Evolutionary conservation across 2,329 filamentous ascomycete species (phyloP).

Genomic region (Ophiobolus disseminans): DNA sequence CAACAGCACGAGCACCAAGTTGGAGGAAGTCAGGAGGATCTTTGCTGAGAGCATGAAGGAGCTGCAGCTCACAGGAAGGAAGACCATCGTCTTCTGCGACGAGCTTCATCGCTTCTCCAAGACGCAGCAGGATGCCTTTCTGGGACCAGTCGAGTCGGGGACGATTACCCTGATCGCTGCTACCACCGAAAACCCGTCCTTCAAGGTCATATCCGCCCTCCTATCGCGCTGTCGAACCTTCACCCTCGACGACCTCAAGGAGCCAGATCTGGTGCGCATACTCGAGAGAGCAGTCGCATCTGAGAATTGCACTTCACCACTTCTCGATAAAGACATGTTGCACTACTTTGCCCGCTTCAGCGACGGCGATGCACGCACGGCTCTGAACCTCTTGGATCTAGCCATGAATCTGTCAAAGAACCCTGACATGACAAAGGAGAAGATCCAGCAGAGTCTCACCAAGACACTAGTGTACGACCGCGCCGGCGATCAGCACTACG

Average conservation of each 20-base stretch:
- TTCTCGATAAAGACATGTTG: slow-evolving; percentile 80
- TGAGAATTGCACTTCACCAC: slow-evolving; percentile 61
- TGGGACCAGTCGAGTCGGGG: slow-evolving; percentile 89
- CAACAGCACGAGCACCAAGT: slow-evolving; percentile 87
- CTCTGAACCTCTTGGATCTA: slow-evolving; percentile 89
- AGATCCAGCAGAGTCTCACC: slow-evolving; percentile 82
- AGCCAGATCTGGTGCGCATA: slow-evolving; percentile 75
- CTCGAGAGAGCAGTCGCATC: slow-evolving; percentile 74
- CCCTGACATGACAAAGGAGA: slow-evolving; percentile 71
- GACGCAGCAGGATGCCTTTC: slow-evolving; percentile 91
- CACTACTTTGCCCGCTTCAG: slow-evolving; percentile 83
- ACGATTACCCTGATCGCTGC: slow-evolving; percentile 91
- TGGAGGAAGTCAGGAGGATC: slow-evolving; percentile 90
- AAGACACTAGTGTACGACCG: slow-evolving; percentile 95
- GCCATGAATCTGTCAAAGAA: slow-evolving; percentile 77
- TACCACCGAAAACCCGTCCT: slow-evolving; percentile 96
- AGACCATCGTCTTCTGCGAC: slow-evolving; percentile 97
- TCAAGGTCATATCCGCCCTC: slow-evolving; percentile 87
- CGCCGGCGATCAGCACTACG: slow-evolving; percentile 95
- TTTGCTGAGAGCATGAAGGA: slow-evolving; percentile 86
- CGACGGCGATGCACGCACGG: slow-evolving; percentile 91
- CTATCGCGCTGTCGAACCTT: slow-evolving; percentile 91
- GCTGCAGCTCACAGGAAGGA: slow-evolving; percentile 78
- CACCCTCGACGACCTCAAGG: slow-evolving; percentile 76
- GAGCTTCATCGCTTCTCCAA: slow-evolving; percentile 94